Evolutionary conservation across 2,329 filamentous ascomycete species (phyloP), one percentile per base, ranked within the genome.

Genomic region (Botryosphaeria dothidea): DNA sequence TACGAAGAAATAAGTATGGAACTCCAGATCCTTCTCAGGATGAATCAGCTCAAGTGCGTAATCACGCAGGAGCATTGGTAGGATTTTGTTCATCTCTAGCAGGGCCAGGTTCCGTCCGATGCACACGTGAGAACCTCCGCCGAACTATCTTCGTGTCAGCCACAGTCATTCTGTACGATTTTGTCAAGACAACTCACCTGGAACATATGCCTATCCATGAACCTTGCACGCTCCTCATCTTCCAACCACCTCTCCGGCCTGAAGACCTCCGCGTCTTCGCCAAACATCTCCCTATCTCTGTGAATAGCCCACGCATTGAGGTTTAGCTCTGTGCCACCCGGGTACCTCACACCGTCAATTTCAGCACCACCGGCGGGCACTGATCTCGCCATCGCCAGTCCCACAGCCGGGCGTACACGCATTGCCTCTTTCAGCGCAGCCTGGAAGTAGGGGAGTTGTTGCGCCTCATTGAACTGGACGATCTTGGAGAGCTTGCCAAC

Each of bases 1-100:
- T 9, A 87, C 85, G 69, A 88, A 87, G 73, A 87, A 87, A 3
- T 84, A 85, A 21, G 84, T 81, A 62, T 84, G 81, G n/a, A 84
- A 83, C 66, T 79, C 80, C 68, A 87, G 76, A 60, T 82, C 78
- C 46, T 81, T 77, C 9, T 79, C 77, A 0, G 83, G 83, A 65
- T 83, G 77, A n/a, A 82, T 79, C 27, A 87, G 76, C 71, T 83
- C 77, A 67, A 87, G 82, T 49, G 83, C 68, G 48, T 70, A 74
- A 17, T 66, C 48, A 23, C 70, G 58, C 25, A 73, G 41, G 41
- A 75, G 29, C 65, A 71, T 66, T 17, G 72, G 72, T 5, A 75
- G 64, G 27, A 76, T 45, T 66, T 74, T 75, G 36, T 61, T 65
- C 66, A 75, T 73, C 61, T 76, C 74, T 49, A 75, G 58, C 41